Conservation (phyloP, 495 filamentous ascomycete species). For the Penicillium bovifimosum region DNA sequence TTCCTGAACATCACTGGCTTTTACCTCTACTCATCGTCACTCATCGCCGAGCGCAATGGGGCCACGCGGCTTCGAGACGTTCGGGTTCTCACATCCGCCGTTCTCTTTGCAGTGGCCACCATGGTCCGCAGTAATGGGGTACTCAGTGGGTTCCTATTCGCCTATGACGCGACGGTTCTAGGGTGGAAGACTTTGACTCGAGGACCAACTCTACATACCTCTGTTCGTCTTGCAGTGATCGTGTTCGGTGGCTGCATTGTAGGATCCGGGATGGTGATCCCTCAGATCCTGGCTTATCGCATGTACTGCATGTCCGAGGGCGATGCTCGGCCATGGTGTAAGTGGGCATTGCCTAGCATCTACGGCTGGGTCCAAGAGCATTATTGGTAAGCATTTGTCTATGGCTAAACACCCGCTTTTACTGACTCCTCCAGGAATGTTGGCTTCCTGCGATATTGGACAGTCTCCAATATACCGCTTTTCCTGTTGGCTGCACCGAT, state of each 20-base stretch:
- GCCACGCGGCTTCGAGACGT: constrained; percentile 31
- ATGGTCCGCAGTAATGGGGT: constrained; percentile 82
- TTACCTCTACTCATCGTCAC: constrained; percentile 60
- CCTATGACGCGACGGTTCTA: constrained; percentile 47
- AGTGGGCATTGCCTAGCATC: constrained; percentile 65
- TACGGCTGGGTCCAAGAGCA: constrained; percentile 82
- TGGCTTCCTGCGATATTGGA: constrained; percentile 91
- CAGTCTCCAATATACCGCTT: constrained; percentile 73
- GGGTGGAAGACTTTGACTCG: constrained; percentile 28
- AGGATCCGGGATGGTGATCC: constrained; percentile 58
- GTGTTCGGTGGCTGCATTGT: constrained; percentile 61
- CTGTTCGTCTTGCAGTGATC: constrained; percentile 48
- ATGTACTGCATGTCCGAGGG: constrained; percentile 55
- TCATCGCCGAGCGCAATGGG: constrained; percentile 28
- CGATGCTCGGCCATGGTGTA: constrained; percentile 67
- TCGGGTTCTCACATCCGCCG: constrained; percentile 52
- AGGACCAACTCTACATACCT: constrained; percentile 19
- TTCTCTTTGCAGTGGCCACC: constrained; percentile 67
- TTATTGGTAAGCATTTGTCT: constrained; percentile 68
- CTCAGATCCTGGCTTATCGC: constrained; percentile 70
- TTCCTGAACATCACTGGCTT: constrained; percentile 70
- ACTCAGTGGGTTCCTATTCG: constrained; percentile 70
- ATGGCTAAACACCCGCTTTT: neutral
- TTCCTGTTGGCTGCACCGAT: constrained; percentile 81
- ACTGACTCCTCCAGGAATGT: constrained; percentile 56